Percentiles rank a stretch among this genome's conserved stretches.
Conservation (phyloP, 2,329 filamentous ascomycete genomes). For the Phyllosticta citrichinensis region DNA sequence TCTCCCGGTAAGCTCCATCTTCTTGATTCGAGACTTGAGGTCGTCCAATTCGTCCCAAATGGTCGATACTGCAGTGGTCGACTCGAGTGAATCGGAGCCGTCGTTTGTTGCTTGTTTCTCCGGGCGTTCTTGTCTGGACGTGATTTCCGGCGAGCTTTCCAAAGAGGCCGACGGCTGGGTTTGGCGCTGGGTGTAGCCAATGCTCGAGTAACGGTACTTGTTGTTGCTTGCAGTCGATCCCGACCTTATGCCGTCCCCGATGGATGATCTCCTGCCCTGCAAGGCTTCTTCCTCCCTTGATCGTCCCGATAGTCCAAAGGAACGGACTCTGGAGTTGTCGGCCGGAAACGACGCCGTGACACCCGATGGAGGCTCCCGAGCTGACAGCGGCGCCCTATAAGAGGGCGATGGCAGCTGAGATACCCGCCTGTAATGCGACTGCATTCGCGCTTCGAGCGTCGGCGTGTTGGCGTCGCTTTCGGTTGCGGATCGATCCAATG, state of each 20-base stretch:
- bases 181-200: conserved; percentile 3
- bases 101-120: conserved; percentile 13
- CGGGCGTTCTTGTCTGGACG: background rate
- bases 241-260: background rate
- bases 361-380: background rate
- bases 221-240: background rate
- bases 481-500: conserved; percentile 18
- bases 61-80: conserved; percentile 79
- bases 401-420: conserved; percentile 23
- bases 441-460: conserved; percentile 20
- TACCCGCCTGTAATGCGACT: conserved; percentile 20
- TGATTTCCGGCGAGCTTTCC: conserved; percentile 7
- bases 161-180: conserved; percentile 15
- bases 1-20: conserved; percentile 82
- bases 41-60: conserved; percentile 98
- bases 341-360: conserved; percentile 1
- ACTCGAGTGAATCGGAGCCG: conserved; percentile 71
- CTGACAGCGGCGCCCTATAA: conserved; percentile 8
- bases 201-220: conserved; percentile 6
- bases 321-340: conserved; percentile 4
- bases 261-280: conserved; percentile 5
- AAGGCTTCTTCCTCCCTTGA: conserved; percentile 5
- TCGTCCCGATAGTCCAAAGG: conserved; percentile 3
- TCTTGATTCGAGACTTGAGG: conserved; percentile 82
- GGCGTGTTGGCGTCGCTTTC: conserved; percentile 22